Evolutionary conservation across 2,329 filamentous ascomycete genomes (phyloP), one percentile per base, ranked within the genome.

Genomic region (Madurella mycetomatis): DNA sequence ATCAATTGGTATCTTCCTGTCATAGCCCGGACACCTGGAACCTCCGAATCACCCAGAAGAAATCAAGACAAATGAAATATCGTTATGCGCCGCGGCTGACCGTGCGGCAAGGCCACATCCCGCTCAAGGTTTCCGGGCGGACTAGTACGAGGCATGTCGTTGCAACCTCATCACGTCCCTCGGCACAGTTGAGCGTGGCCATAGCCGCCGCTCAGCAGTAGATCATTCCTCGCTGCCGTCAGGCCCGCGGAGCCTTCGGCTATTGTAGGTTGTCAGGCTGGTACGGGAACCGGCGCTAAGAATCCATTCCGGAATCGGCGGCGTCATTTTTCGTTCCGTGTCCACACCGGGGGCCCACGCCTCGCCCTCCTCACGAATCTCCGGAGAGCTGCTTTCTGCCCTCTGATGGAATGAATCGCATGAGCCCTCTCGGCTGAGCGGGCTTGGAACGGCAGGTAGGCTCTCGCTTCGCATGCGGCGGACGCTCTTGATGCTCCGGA

Each of bases 291-390:
- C 78, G 0, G 78, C 76, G 54, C 74, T 77, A 53, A 85, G 66
- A 37, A 84, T 76, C 76, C 81, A 85, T 7, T 83, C 80, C 0
- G 82, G 82, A 41, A 85, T 82, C 1, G 81, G 81, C 11, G 82
- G 80, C 9, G 80, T 83, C 71, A 84, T 74, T 40, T 73, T 74
- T 45, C 76, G 70, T 62, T 78, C 76, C 8, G 67, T 62, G 48
- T 64, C 60, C 55, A 66, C 44, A 25, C 54, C 56, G 31, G 53
- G 56, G 42, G 18, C 61, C 25, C 66, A 62, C 18, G 55, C 58
- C 34, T 63, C 62, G 7, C 59, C 60, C 53, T 67, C 66, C 50
- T 67, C 65, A 1, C 54, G 55, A 25, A 66, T 53, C 57, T 65
- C 62, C 11, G 60, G 60, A 11, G 63, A 62, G 17, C 47, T 53